These are phyloP conservation scores for Aspergillus intermedius DNA, from an alignment of 2,329 filamentous ascomycete species.

Conservation along the genomic window DNA sequence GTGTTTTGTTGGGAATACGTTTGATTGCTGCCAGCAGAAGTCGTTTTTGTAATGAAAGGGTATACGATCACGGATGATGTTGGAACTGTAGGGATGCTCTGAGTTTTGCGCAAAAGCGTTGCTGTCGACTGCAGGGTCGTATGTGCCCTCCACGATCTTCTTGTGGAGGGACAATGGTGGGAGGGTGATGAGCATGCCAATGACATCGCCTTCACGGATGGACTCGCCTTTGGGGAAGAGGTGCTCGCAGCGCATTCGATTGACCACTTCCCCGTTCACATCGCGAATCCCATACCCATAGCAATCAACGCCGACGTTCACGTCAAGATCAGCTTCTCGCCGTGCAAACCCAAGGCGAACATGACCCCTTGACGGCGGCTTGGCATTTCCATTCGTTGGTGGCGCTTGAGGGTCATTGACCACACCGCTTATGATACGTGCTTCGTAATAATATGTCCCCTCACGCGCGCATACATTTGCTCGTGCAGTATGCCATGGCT, in stretches of 20 bases:
- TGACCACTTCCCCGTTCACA: constrained; percentile 81
- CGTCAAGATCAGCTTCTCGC: constrained; percentile 42
- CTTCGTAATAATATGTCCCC: constrained; percentile 90
- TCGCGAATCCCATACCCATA: constrained; percentile 95
- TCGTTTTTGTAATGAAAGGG: constrained; percentile 91
- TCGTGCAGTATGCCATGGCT: constrained; percentile 84
- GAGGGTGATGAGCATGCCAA: constrained; percentile 86
- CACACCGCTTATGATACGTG: constrained; percentile 71
- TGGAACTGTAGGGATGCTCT: constrained; percentile 54
- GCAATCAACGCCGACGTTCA: constrained; percentile 75
- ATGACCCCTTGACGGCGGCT: constrained; percentile 32
- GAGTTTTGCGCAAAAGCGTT: constrained; percentile 21
- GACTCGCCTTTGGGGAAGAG: constrained; percentile 75
- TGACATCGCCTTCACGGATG: constrained; percentile 83
- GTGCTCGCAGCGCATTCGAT: constrained; percentile 87
- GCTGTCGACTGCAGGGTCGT: constrained; percentile 74
- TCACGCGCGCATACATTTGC: constrained; percentile 87
- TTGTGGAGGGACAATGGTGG: constrained; percentile 79
- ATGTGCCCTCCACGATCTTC: constrained; percentile 79
- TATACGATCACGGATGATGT: constrained; percentile 90
- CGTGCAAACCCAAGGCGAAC: constrained; percentile 45
- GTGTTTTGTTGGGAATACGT: constrained; percentile 68
- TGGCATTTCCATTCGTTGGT: constrained; percentile 16
- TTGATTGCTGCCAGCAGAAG: constrained; percentile 74
- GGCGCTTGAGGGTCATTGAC: constrained; percentile 19